Conservation (phyloP, 1,284 basidiomycete genomes). For the Cryptococcus neoformans region DNA sequence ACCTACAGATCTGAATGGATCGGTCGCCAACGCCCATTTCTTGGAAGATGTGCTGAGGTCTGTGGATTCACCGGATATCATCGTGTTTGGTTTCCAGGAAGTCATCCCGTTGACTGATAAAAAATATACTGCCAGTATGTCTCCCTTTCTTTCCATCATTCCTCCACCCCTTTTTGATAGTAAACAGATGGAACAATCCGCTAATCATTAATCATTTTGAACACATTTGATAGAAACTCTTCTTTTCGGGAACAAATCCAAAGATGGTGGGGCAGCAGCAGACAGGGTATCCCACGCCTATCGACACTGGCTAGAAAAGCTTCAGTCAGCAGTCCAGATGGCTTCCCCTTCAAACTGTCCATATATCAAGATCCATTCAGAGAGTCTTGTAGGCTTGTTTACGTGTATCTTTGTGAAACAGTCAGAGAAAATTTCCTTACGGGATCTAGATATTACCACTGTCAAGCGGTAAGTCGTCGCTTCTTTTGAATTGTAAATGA, state of each 20-base stretch:
- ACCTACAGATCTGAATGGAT: conserved; percentile 65
- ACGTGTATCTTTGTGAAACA: conserved; percentile 72
- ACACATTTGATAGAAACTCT: conserved; percentile 59
- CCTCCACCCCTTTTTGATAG: not conserved
- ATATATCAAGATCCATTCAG: conserved; percentile 77
- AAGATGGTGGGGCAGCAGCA: conserved; percentile 42
- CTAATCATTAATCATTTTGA: no score
- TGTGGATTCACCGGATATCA: conserved; percentile 76
- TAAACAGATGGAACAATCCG: not conserved
- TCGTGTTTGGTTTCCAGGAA: conserved; percentile 94
- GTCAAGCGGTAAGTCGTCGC: conserved; percentile 59
- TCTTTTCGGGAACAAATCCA: conserved; percentile 68
- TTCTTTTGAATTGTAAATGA: not conserved
- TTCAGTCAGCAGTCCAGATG: conserved; percentile 67
- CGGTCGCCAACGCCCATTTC: conserved; percentile 66
- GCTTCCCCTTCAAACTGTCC: conserved; percentile 64
- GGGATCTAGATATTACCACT: conserved; percentile 69
- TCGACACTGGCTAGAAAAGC: conserved; percentile 78
- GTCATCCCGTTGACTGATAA: conserved; percentile 90
- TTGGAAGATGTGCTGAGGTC: conserved; percentile 66
- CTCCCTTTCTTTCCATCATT: not conserved
- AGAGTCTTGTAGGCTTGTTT: conserved; percentile 88
- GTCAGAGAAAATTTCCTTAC: conserved; percentile 53
- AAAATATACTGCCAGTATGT: conserved; percentile 76
- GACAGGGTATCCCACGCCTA: conserved; percentile 79